Evolutionary conservation across 768 basidiomycete genomes (phyloP), one percentile per base, ranked within the genome.

Genomic region (Lyophyllum semitale): DNA sequence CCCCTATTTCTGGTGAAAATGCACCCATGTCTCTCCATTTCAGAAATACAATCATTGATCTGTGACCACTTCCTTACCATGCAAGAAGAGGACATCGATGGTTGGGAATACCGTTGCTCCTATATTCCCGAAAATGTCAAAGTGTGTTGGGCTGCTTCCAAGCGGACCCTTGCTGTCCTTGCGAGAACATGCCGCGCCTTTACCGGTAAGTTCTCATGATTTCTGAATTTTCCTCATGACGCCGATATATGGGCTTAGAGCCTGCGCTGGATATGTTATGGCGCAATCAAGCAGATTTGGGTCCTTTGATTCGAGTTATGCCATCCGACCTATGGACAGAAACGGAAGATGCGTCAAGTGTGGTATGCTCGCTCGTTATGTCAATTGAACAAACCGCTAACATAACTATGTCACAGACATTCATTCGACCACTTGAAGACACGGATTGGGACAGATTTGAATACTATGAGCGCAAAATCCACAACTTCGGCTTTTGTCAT

Each of bases 271-370:
- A 44, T 32, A 18, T 30, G 4, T 38, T 52, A 52, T 52, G 51
- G 51, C 5, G 26, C 17, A 22, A 30, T 33, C 51, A 52, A 18
- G 30, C 29, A 7, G 33, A 27, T 7, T 26, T 52, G 15, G 41
- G 41, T 11, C 51, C 51, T 40, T 26, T 52, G 17, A 42, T 52
- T 12, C 40, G 33, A 30, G 30, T 22, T n/a, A 52, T 52, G 51
- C 51, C 51, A 15, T 17, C 51, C n/a, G 18, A 52, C n/a, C 8
- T 52, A 8, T 52, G 51, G 51, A n/a, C n/a, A n/a, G 22, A 22
- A 27, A 18, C 30, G 23, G 29, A 30, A 7, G 29, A 11, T 2
- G 18, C 7, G 18, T 9, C 41, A 27, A 7, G 23, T 35, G 41
- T 52, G n/a, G 38, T 52, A 29, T 15, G 51, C 13, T 18, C 1